Base-by-base conservation (phyloP, 768 basidiomycete species). In the Gyrodon lividus region DNA sequence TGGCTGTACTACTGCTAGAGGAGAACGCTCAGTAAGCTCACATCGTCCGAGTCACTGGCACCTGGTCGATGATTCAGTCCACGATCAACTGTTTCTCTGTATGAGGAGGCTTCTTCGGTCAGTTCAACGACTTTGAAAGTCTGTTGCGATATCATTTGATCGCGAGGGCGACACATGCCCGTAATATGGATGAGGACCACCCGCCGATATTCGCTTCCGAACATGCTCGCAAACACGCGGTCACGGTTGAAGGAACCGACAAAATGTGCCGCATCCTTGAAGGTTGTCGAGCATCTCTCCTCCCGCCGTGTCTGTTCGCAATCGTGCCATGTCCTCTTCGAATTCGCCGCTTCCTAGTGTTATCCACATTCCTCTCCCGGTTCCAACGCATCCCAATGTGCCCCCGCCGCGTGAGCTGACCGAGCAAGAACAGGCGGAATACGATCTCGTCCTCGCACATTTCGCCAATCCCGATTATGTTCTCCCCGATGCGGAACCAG, bases 361-460 rank as follows among this genome's bases (percentile, higher is more conserved):
- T 16, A 31, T 61, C 46, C 58, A 61, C 38, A 52, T 57, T 1
- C 61, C 60, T n/a, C 61, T 60, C 24, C 60, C 63, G 19, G 51
- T 60, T 47, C 59, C 72, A 14, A 40, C 64, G 8, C 52, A 51
- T 16, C 63, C 60, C 40, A 59, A 69, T 34, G 51, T 65, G 22
- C 59, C 68, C 24, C 70, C 75, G 19, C 73, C 71, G 0, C 64
- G 58, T 1, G 65, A 67, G 2, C 65, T 85, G 19, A 70, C 74
- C 2, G 68, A 72, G 12, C 67, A 65, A 7, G 77, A 86, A 50
- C 74, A 75, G 50, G 70, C 69, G 50, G 74, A 80, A 69, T 78
- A 79, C 51, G 67, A 78, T 37, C 70, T 71, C 43, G 81, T 89
- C 13, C 70, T 86, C 38, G 69, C 67, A n/a, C 79, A 88, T 64